Conservation (phyloP, 1,139 yeast species). For the Meyerozyma carpophila region DNA sequence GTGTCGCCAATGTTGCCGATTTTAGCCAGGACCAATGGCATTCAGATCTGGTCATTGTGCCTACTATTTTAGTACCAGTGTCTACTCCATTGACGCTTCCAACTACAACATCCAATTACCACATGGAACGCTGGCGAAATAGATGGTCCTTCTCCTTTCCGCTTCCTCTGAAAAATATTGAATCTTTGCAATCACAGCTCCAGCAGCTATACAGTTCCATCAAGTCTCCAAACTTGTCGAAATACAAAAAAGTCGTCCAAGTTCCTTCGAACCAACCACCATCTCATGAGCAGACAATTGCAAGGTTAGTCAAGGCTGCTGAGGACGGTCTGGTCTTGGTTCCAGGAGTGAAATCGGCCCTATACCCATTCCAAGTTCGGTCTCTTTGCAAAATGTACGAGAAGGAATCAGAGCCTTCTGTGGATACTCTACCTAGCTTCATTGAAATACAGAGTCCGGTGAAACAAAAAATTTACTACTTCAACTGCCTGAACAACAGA, state of each 20-base stretch:
- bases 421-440: slow-evolving; percentile 40
- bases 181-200: slow-evolving; percentile 17
- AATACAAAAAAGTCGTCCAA: slow-evolving; percentile 8
- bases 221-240: slow-evolving; percentile 31
- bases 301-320: slow-evolving; percentile 12
- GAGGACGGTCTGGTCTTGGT: slow-evolving; percentile 21
- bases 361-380: slow-evolving; percentile 54
- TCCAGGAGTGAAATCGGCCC: slow-evolving; percentile 43
- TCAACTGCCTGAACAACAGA: slow-evolving; percentile 25
- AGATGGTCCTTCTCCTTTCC: slow-evolving; percentile 7
- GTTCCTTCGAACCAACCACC: slow-evolving; percentile 10
- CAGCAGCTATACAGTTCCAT: slow-evolving; percentile 33
- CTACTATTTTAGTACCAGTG: background rate
- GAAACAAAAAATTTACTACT: slow-evolving; percentile 17
- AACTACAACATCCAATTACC: slow-evolving; percentile 15
- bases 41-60: slow-evolving; percentile 5
- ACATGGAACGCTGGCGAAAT: slow-evolving; percentile 27
- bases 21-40: slow-evolving; percentile 22
- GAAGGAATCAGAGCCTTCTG: slow-evolving; percentile 36
- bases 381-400: slow-evolving; percentile 57
- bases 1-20: slow-evolving; percentile 32
- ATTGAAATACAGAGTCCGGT: slow-evolving; percentile 14
- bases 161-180: background rate
- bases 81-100: background rate
- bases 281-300: slow-evolving; percentile 15